A percentile compares a stretch with the other conserved stretches of the same genome.
These are phyloP conservation scores for Epichloe bromicola DNA, from an alignment of 2,329 filamentous ascomycete genomes.

Conservation along the genomic window DNA sequence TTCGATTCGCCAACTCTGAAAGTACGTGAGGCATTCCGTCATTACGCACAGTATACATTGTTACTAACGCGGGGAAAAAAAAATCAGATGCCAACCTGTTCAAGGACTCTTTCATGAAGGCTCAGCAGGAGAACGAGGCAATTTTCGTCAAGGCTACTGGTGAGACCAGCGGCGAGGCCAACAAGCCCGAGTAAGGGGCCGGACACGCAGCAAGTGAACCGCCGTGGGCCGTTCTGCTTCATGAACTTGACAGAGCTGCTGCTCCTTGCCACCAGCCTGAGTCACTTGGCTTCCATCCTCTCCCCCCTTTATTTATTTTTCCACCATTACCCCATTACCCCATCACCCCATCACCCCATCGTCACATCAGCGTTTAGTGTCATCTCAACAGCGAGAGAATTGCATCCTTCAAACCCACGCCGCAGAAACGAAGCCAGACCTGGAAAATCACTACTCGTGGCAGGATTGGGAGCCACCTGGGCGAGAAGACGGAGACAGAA, in stretches of 20 bases:
- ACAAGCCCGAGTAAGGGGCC: slow-evolving; percentile 4
- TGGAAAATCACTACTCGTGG: neutral
- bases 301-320: neutral
- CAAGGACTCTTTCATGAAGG: slow-evolving; percentile 95
- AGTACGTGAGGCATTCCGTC: slow-evolving; percentile 46
- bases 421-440: neutral
- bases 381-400: slow-evolving; percentile 6
- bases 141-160: slow-evolving; percentile 49
- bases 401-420: slow-evolving; percentile 1
- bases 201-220: neutral
- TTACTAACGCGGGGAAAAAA: neutral
- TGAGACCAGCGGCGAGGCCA: slow-evolving; percentile 5
- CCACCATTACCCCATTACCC: neutral
- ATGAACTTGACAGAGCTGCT: slow-evolving; percentile 2
- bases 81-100: slow-evolving; percentile 78
- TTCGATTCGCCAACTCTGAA: slow-evolving; percentile 94
- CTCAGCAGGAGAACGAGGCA: slow-evolving; percentile 88
- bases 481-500: slow-evolving; percentile 2
- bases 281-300: slow-evolving; percentile 4
- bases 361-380: slow-evolving; percentile 11
- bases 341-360: slow-evolving; percentile 3
- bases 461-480: neutral
- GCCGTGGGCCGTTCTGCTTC: neutral
- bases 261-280: slow-evolving; percentile 2
- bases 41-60: neutral